Percentiles rank a stretch among this genome's conserved stretches.
Conservation (phyloP, 2,329 filamentous ascomycete genomes). For the Penicillium occitanis region DNA sequence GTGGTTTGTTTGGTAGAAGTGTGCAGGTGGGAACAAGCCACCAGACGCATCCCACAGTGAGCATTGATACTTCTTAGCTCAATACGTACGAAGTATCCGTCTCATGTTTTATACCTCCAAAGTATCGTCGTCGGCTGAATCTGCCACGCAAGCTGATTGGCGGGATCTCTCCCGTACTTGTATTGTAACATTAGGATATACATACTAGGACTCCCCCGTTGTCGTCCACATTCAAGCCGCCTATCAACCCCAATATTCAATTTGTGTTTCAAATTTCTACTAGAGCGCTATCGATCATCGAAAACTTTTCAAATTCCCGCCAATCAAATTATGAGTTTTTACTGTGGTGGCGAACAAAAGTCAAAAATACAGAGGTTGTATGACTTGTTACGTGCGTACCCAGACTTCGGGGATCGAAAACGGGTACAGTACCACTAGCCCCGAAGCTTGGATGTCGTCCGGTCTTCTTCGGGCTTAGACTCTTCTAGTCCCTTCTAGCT, state of each 20-base stretch:
- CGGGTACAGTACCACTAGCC: slow-evolving; percentile 19
- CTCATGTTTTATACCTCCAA: neutral
- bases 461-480: neutral
- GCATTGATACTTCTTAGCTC: neutral
- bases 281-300: neutral
- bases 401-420: slow-evolving; percentile 4
- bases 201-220: too few species aligned
- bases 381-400: neutral
- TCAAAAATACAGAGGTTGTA: neutral
- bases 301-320: neutral
- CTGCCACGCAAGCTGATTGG: slow-evolving; percentile 9
- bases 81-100: neutral
- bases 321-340: neutral
- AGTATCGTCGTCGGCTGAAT: neutral
- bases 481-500: neutral
- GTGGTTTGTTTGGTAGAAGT: neutral
- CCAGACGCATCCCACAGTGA: neutral
- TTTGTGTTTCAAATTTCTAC: neutral
- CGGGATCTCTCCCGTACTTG: neutral
- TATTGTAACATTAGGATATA: neutral
- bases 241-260: neutral
- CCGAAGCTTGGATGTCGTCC: slow-evolving; percentile 16
- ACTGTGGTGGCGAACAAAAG: neutral
- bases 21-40: neutral
- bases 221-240: neutral